Evolutionary conservation across 2,329 filamentous ascomycete species (phyloP).

Genomic region (Epichloe baconii): DNA sequence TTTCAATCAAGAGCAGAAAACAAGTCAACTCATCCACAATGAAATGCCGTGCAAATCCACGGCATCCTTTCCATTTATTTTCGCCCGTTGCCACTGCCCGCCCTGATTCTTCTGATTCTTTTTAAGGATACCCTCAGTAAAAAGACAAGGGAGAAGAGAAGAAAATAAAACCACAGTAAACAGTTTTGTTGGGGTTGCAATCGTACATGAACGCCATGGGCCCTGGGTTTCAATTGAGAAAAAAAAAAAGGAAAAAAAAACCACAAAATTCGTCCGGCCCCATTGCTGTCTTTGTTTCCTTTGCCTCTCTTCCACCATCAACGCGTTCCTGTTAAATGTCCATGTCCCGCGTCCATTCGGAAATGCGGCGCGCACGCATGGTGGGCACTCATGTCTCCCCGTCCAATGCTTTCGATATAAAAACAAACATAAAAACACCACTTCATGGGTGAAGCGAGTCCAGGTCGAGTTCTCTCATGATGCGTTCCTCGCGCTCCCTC

Average conservation of each 20-base stretch:
- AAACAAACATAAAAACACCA: conserved; percentile 2
- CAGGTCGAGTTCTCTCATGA: conserved; percentile 9
- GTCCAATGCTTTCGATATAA: conserved; percentile 13
- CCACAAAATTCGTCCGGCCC: conserved; percentile 7
- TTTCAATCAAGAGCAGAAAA: neutral
- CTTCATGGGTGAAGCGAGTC: conserved; percentile 6
- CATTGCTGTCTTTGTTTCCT: conserved; percentile 2
- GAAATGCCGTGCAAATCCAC: conserved; percentile 7
- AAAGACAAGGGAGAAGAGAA: conserved; percentile 9
- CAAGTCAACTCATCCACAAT: neutral
- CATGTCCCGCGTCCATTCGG: neutral
- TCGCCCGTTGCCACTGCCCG: conserved; percentile 12
- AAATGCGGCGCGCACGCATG: conserved; percentile 11
- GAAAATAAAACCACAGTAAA: conserved; percentile 10
- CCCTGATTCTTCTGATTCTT: conserved; percentile 13
- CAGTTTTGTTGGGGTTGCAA: conserved; percentile 13
- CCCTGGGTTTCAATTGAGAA: conserved; percentile 6
- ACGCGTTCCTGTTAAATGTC: conserved; percentile 4
- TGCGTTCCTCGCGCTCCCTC: conserved; percentile 6
- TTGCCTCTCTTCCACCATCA: conserved; percentile 4
- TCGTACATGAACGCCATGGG: conserved; percentile 23
- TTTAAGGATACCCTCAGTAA: conserved; percentile 19
- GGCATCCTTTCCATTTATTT: conserved; percentile 9
- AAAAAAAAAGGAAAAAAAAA: neutral
- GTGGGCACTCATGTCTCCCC: conserved; percentile 20